phyloP scores from a whole-genome alignment of 1,284 basidiomycete species.

The Limonomyces culmigenus region DNA sequence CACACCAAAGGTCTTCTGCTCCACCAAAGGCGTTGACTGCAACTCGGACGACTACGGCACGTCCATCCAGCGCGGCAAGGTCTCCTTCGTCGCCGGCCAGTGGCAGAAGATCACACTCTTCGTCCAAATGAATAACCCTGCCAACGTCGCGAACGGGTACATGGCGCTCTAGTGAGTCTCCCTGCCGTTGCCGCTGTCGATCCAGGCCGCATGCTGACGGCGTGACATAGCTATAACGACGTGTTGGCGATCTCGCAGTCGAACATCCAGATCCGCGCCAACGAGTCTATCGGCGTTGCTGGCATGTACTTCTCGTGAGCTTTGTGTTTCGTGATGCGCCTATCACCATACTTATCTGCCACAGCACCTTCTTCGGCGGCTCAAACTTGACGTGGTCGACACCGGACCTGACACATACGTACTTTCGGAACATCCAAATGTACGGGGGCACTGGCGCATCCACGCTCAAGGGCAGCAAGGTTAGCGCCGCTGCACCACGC shows the following conservation, averaged over 20 bases:
- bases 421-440: conserved; percentile 49
- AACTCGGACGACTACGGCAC: conserved; percentile 25
- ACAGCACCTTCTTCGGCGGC: conserved; percentile 62
- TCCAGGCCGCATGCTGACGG: conserved; percentile 1
- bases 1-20: conserved; percentile 22
- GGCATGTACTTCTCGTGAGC: conserved; percentile 51
- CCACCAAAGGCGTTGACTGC: conserved; percentile 13
- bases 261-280: conserved; percentile 33
- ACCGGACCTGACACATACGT: conserved; percentile 39
- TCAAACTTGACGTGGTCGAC: conserved; percentile 47
- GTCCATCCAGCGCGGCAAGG: conserved; percentile 21
- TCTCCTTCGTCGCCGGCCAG: conserved; percentile 21
- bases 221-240: conserved; percentile 32
- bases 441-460: conserved; percentile 31
- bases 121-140: conserved; percentile 40
- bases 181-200: too few species aligned
- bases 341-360: not conserved
- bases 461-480: conserved; percentile 20
- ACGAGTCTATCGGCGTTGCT: conserved; percentile 25
- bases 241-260: conserved; percentile 29
- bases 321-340: conserved; percentile 2
- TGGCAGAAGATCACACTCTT: conserved; percentile 42
- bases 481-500: conserved; percentile 3
- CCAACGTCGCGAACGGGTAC: conserved; percentile 36
- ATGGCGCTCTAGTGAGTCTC: conserved; percentile 35